Conservation (phyloP, 2,329 filamentous ascomycete genomes). For the Monilinia fructigena region DNA sequence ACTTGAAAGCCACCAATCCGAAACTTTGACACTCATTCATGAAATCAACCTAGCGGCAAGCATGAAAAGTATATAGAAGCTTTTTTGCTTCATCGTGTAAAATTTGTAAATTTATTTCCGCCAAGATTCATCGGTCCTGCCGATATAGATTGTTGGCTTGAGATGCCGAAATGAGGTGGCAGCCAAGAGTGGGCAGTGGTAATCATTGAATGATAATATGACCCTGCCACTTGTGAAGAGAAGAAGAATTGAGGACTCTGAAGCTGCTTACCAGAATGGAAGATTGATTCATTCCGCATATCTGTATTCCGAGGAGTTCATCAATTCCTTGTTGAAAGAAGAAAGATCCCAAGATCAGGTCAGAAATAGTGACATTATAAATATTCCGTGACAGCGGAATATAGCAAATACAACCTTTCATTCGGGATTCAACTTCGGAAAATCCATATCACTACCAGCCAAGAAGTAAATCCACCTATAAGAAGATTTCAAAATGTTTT, state of each 20-base stretch:
- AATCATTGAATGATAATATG: background rate
- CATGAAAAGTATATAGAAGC: background rate
- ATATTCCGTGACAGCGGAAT: conserved; percentile 9
- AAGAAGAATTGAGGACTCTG: background rate
- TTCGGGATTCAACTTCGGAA: background rate
- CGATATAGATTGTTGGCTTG: background rate
- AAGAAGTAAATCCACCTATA: conserved; percentile 13
- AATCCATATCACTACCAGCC: background rate
- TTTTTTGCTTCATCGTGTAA: background rate
- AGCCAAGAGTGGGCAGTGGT: background rate
- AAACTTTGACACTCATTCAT: background rate
- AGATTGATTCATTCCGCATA: background rate
- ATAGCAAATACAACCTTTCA: background rate
- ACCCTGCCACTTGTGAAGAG: background rate
- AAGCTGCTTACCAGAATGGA: background rate
- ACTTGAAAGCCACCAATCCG: background rate
- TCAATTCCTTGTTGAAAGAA: background rate
- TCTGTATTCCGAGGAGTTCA: background rate
- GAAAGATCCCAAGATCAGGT: background rate
- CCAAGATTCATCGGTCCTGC: background rate
- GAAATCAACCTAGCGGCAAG: background rate
- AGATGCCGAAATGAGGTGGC: background rate
- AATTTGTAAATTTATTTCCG: background rate
- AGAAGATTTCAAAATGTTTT: background rate
- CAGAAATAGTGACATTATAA: background rate